phyloP scores from a whole-genome alignment of 495 filamentous ascomycete genomes.

The Talaromyces liani region DNA sequence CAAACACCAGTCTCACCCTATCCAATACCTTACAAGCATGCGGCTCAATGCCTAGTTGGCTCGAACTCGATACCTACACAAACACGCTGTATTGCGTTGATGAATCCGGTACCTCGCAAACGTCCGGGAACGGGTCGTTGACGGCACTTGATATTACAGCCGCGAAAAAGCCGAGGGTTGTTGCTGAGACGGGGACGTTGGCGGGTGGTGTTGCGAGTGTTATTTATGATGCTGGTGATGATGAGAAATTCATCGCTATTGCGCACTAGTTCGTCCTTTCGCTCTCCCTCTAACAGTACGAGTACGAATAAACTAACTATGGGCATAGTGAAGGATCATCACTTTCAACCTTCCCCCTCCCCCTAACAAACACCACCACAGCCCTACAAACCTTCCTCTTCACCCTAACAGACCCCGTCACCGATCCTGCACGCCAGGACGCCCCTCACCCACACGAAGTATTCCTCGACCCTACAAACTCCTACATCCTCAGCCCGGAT shows the following conservation, averaged over 20 bases:
- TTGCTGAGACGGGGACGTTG: constrained; percentile 19
- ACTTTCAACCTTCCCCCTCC: constrained; percentile 30
- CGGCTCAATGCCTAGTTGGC: constrained; percentile 51
- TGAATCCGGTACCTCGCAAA: constrained; percentile 25
- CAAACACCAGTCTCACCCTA: constrained; percentile 25
- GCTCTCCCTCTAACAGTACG: no score
- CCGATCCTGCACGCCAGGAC: constrained; percentile 44
- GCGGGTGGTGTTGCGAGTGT: constrained; percentile 34
- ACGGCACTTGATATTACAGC: not conserved
- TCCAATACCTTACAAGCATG: constrained; percentile 35
- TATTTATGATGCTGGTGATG: no score
- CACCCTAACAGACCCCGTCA: constrained; percentile 34
- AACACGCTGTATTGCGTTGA: constrained; percentile 53
- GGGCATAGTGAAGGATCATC: constrained; percentile 23
- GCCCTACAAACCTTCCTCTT: constrained; percentile 38
- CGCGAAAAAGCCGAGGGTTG: not conserved
- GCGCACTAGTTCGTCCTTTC: constrained; percentile 31
- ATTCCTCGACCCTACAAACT: constrained; percentile 52
- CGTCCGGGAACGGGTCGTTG: constrained; percentile 18
- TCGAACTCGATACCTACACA: constrained; percentile 46
- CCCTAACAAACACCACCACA: constrained; percentile 11
- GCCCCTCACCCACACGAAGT: constrained; percentile 55
- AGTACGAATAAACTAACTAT: no score
- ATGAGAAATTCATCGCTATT: constrained; percentile 21
- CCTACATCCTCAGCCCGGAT: constrained; percentile 55